Evolutionary conservation across 2,329 filamentous ascomycete genomes (phyloP).

Genomic region (Xylariaceae sp.): DNA sequence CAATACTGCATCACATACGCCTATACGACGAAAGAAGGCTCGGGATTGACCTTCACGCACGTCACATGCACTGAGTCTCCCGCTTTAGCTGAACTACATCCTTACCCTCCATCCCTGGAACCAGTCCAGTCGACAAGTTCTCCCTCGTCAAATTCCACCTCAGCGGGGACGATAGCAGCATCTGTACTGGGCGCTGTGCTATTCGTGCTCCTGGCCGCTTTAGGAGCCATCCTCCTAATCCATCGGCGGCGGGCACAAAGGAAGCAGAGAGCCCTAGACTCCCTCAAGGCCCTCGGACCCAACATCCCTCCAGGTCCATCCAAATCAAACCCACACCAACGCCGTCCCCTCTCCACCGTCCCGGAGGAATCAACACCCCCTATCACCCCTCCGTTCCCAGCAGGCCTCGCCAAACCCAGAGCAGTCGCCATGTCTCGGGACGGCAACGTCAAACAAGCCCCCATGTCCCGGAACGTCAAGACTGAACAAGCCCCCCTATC

Average conservation of each 20-base stretch:
- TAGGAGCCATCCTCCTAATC: background rate
- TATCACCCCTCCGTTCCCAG: background rate
- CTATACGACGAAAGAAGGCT: conserved; percentile 21
- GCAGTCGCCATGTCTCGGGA: too few relatives aligned
- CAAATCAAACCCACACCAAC: background rate
- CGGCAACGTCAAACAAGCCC: too few relatives aligned
- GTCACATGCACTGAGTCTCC: conserved; percentile 25
- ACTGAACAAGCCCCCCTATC: too few relatives aligned
- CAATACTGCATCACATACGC: conserved; percentile 28
- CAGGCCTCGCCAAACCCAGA: too few relatives aligned
- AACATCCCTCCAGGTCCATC: background rate
- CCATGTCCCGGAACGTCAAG: too few relatives aligned
- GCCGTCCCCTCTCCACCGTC: conserved; percentile 23
- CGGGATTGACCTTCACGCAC: conserved; percentile 25
- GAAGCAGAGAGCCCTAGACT: background rate
- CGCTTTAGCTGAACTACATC: conserved; percentile 27
- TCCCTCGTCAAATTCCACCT: background rate
- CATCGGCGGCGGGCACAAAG: background rate
- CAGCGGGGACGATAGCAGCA: conserved; percentile 8
- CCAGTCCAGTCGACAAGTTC: background rate
- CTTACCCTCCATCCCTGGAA: conserved; percentile 24
- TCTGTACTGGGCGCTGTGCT: conserved; percentile 5
- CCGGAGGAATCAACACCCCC: conserved; percentile 18
- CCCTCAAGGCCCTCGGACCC: too few relatives aligned
- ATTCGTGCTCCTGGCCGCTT: background rate